Evolutionary conservation across 306 rosid genomes (phyloP), one percentile per base, ranked within the genome.

Genomic region (Lagenaria siceraria): DNA sequence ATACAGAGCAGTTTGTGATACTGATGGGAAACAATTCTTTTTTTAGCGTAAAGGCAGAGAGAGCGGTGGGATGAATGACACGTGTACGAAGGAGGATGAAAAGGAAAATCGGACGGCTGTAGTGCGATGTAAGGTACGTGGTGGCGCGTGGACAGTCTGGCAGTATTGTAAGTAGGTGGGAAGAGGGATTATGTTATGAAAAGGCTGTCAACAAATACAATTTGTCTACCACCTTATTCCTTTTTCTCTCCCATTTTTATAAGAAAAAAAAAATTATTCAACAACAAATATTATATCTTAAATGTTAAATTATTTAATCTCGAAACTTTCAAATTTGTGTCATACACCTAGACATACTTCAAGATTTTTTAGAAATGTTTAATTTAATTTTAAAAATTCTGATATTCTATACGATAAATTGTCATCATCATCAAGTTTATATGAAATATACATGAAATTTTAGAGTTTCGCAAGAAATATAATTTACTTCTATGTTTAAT

Each of bases 101-200:
- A 56, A 54, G 33, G 15, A 5, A 6, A 21, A 75, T 56, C 78
- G 31, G 78, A 75, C 36, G 54, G 78, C 35, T 75, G 54, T 3
- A n/a, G 43, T 73, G 42, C 0, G 33, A 27, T 1, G 24, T 29
- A 36, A 43, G n/a, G 76, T 52, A 73, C 61, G 33, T 15, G 51
- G 53, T 35, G 78, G 78, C 78, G 78, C 77, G 46, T 72, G 77
- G 36, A 72, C 76, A 72, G 77, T 17, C 77, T 49, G 77, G 77
- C 77, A 72, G 61, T 17, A 27, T 17, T 49, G 1, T 18, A 49
- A 72, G 61, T 72, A 17, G 60, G 60, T 51, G 43, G 25, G 60
- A 13, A 14, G 17, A 38, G 51, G 35, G 75, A 38, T 69, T 58
- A 7, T 33, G 77, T 52, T 62, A 64, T 64, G 48, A 35, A 64